Evolutionary conservation across 805 yeast genomes (phyloP), one percentile per base, ranked within the genome.

Genomic region (Cyberlindnera maclurae): DNA sequence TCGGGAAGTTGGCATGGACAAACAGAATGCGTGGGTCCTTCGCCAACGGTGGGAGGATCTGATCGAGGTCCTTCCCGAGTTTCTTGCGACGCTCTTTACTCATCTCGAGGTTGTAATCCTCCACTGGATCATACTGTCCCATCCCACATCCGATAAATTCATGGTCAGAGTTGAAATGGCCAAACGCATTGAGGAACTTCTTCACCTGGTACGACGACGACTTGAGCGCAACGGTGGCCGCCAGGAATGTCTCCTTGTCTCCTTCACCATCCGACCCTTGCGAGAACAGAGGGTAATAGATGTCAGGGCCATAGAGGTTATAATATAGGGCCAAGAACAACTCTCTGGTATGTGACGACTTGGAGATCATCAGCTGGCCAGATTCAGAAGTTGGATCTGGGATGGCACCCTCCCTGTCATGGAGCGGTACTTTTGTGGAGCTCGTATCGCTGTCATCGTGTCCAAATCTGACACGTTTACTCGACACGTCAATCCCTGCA

Each of bases 1-100:
- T 80, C 7, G 85, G 85, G 60, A 68, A 72, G 52, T 80, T 79
- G 27, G 83, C 75, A 53, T 80, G 87, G 36, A 79, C 70, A 49
- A 80, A 79, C 42, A 77, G 49, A 13, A 62, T 52, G 29, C 51
- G 50, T 33, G 68, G 66, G n/a, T 40, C 49, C 34, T 45, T 49
- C 7, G 37, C 32, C 3, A 40, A 30, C 10, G 41, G 40, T 22
- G 43, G 45, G 12, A 52, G 18, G 6, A 44, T 41, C 29, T 50
- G 52, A 15, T 39, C 39, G 12, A 46, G 31, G 17, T 42, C 47
- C 26, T 47, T 40, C 3, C 42, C 32, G 10, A 38, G 33, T n/a
- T 47, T 33, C 18, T 33, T 37, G 16, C 45, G 47, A 31, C 45
- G 39, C 12, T 31, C 10, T 34, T 62, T 64, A 18, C 50, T 52